A percentile compares a stretch with the other conserved stretches of the same genome.
Conservation (phyloP, 2,329 filamentous ascomycete genomes). For the Neocucurbitaria cava region DNA sequence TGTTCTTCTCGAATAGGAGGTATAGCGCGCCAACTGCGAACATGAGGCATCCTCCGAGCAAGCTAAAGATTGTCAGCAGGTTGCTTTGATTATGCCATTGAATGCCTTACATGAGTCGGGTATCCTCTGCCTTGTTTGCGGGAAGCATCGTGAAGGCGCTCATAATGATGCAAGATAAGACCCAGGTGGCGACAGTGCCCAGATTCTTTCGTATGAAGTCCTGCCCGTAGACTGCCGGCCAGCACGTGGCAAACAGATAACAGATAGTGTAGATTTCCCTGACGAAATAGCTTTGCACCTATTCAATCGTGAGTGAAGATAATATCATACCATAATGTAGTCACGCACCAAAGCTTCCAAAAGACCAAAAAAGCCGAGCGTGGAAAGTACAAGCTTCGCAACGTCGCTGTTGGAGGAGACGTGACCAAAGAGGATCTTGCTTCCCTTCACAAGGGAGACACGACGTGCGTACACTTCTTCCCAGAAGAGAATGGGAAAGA, state of each 20-base stretch:
- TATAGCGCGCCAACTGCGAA: slow-evolving; percentile 77
- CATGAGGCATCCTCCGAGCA: slow-evolving; percentile 81
- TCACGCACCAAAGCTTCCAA: slow-evolving; percentile 72
- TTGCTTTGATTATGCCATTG: too few species aligned
- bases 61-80: slow-evolving; percentile 54
- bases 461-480: slow-evolving; percentile 88
- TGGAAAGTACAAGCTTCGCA: slow-evolving; percentile 68
- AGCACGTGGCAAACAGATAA: slow-evolving; percentile 77
- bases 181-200: slow-evolving; percentile 73
- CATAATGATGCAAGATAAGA: slow-evolving; percentile 79
- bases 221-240: slow-evolving; percentile 77
- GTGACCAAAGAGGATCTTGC: slow-evolving; percentile 72
- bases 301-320: slow-evolving; percentile 3
- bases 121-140: slow-evolving; percentile 82
- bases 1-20: slow-evolving; percentile 76
- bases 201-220: slow-evolving; percentile 73
- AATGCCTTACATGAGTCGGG: slow-evolving; percentile 73
- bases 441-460: slow-evolving; percentile 71
- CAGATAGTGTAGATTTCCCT: slow-evolving; percentile 84
- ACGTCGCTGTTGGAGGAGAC: slow-evolving; percentile 66
- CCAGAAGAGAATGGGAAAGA: slow-evolving; percentile 96
- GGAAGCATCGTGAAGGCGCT: slow-evolving; percentile 89
- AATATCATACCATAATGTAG: not conserved
- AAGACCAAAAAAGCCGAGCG: slow-evolving; percentile 72
- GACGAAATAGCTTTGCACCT: slow-evolving; percentile 92